Base-by-base conservation (phyloP, 768 basidiomycete species). In the Amanita muscaria region DNA sequence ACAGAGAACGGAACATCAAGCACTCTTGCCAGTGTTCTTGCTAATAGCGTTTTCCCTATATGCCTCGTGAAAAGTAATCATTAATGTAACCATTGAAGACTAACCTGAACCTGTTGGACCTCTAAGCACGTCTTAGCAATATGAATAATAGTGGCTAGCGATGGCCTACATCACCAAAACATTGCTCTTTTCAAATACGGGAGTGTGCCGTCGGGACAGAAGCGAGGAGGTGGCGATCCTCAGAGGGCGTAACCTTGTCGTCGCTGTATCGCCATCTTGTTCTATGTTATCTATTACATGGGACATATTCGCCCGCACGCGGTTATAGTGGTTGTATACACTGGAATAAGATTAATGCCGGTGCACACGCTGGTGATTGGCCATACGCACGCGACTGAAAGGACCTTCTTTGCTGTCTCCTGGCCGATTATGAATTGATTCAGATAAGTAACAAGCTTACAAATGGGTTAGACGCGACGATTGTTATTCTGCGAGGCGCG, bases 311-410 rank as follows among this genome's bases (percentile, higher is more conserved):
- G 83, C 80, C 19, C 77, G 75, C 4, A 90, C 81, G 33, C 92
- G 86, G 56, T 86, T 91, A 59, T 92, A 96, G 62, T 96, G 93
- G 54, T 96, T 94, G 72, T 83, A 96, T 2, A 94, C 89, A 24
- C 91, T 94, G 56, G 1, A 19, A 29, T 34, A 31, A 22, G 27
- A 15, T 33, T 30, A 40, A 40, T 32, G 16, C 40, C 10, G 6
- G 30, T 30, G 32, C 15, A 12, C 46, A n/a, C 41, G 31, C 25
- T n/a, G n/a, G 19, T 18, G 40, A 47, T 38, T 36, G 3, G 25
- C 27, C 21, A 38, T 34, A 77, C 89, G 59, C 64, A 91, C 90
- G 92, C 93, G 37, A 97, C 93, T 29, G 89, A 87, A 24, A 97
- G 74, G 18, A 88, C 83, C 58, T 91, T 90, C 76, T 98, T 98